A percentile compares a stretch with the other conserved stretches of the same genome.
phyloP scores from a whole-genome alignment of 306 rosid species.

The Dalbergia cochinchinensis region DNA sequence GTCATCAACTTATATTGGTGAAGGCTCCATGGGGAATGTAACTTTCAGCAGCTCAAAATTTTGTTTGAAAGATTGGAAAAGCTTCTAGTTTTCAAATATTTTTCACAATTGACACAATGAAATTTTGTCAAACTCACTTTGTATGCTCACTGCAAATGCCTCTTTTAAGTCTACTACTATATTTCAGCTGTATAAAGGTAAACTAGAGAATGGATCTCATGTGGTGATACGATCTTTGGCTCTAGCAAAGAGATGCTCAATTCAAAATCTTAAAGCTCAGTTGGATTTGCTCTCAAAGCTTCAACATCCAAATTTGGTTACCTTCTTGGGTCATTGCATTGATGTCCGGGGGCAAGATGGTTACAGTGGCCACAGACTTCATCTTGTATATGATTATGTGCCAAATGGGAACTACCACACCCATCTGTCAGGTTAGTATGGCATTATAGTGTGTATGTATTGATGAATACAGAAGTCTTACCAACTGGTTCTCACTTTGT shows the following conservation, averaged over 20 bases:
- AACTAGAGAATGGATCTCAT: constrained; percentile 69
- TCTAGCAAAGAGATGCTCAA: constrained; percentile 68
- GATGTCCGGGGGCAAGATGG: constrained; percentile 63
- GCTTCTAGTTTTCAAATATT: no score
- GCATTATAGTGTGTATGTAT: not conserved
- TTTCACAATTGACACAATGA: not conserved
- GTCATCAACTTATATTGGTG: constrained; percentile 65
- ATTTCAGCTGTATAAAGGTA: constrained; percentile 76
- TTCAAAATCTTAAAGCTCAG: constrained; percentile 70
- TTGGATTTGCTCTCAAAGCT: constrained; percentile 82
- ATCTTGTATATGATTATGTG: constrained; percentile 76
- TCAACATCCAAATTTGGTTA: constrained; percentile 84
- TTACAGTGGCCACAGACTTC: constrained; percentile 53
- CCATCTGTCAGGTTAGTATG: constrained; percentile 74
- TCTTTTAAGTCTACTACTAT: constrained; percentile 12
- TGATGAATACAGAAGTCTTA: not conserved
- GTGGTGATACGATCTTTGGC: constrained; percentile 67
- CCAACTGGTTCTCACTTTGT: not conserved
- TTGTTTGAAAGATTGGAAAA: not conserved
- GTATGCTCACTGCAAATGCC: constrained; percentile 1
- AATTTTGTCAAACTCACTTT: not conserved
- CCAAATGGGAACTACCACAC: constrained; percentile 64
- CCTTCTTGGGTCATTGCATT: constrained; percentile 80
- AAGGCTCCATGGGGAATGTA: constrained; percentile 87
- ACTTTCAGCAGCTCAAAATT: constrained; percentile 7